phyloP scores from a whole-genome alignment of 306 rosid genomes.

The Pyrus betulifolia region DNA sequence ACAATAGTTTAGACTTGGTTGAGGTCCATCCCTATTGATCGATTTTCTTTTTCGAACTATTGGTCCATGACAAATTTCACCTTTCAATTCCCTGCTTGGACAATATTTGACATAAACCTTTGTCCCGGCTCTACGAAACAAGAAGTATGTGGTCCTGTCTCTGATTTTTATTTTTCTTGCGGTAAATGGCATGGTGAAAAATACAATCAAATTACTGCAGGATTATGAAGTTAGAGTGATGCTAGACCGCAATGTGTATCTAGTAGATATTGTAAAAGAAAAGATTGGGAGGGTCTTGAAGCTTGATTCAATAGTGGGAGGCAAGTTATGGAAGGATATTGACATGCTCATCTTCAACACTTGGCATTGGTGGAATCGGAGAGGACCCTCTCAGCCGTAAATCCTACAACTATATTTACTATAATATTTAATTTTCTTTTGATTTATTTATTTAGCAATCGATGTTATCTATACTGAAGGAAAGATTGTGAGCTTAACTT shows the following conservation, averaged over 20 bases:
- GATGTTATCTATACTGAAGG: too few species aligned
- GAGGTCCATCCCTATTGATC: too few species aligned
- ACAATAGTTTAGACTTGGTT: not conserved
- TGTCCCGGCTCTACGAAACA: not conserved
- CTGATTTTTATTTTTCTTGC: not conserved
- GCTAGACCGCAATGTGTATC: slow-evolving; percentile 69
- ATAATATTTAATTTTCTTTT: not conserved
- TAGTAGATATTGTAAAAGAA: slow-evolving; percentile 68
- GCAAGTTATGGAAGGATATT: slow-evolving; percentile 52
- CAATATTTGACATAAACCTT: not conserved
- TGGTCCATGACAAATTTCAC: too few species aligned
- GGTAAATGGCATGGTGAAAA: not conserved
- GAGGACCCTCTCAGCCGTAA: slow-evolving; percentile 96
- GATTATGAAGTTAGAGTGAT: slow-evolving; percentile 68
- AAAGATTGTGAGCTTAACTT: too few species aligned
- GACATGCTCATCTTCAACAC: slow-evolving; percentile 87
- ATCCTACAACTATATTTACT: not conserved
- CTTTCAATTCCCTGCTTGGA: not conserved
- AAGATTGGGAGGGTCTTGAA: slow-evolving; percentile 66
- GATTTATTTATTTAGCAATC: not conserved
- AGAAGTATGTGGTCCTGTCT: not conserved
- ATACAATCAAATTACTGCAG: slow-evolving; percentile 18
- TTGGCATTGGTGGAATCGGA: slow-evolving; percentile 98
- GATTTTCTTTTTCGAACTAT: too few species aligned
- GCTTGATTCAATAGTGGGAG: slow-evolving; percentile 60